Base-by-base conservation (phyloP, 805 yeast genomes). In the Candida pseudoglaebosa region DNA sequence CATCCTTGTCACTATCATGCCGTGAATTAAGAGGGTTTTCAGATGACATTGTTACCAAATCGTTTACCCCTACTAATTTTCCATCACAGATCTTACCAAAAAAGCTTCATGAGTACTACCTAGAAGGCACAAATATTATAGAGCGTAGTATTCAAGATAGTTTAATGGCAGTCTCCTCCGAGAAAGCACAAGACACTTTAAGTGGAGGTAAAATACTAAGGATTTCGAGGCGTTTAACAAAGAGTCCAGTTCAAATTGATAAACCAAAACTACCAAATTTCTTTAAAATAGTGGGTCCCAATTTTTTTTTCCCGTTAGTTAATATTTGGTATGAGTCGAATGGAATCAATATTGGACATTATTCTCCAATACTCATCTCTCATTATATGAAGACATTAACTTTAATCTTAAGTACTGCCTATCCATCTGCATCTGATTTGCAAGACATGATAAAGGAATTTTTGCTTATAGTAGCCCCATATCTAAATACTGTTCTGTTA, bases 1-100 rank as follows among this genome's bases (percentile, higher is more conserved):
- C 90, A 4, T 64, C 85, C 0, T 53, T 87, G 9, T 82, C 90
- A 0, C 61, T 89, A 17, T 76, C 85, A 2, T 87, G 89, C 0
- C 61, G 95, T 43, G 88, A 84, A 45, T 65, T 89, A 7, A 65
- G 83, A 32, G 91, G 89, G 0, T 56, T 68, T 21, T 68, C 71
- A 4, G 91, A 82, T 53, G 66, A 55, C 1, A 44, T 49, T 0
- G 70, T 69, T n/a, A 56, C 70, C 2, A 56, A 62, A 8, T 68
- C 73, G 4, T 62, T 43, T 17, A 44, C 48, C 9, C 49, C 50
- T 4, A 53, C 50, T 2, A 32, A 40, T 4, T 69, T 70, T 36
- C 59, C 73, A 1, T 47, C 74, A 1, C 61, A 69, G 41, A 45
- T 46, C 45, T 62, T 82, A 14, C 84, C 86, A 0, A 57, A 57